Base-by-base conservation (phyloP, 345 rosid species). In the Hypericum androsaemum region DNA sequence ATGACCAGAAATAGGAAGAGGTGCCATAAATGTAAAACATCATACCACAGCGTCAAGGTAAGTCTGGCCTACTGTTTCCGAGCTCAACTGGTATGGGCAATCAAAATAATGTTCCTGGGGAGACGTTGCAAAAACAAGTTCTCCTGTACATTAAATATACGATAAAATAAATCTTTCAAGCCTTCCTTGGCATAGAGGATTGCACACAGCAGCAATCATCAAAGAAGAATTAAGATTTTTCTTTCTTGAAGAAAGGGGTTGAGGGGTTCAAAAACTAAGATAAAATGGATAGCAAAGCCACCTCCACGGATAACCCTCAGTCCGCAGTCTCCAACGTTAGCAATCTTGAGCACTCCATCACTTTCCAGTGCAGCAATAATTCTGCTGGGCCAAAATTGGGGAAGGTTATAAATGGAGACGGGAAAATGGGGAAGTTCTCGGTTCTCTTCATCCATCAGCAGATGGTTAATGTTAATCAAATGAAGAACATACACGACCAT, bases 101-200 rank as follows among this genome's bases (percentile, higher is more conserved):
- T 90, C 87, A 64, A 90, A 90, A 60, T 79, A 84, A 62, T 86
- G 94, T 54, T 89, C 94, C 63, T 89, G 95, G 7, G 84, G 87
- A 54, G 82, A 68, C 8, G 98, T 77, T 10, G 94, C 73, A 50
- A 77, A 84, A 37, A 77, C 69, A 12, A 84, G 63, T 50, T 50
- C 74, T 55, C 94, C 95, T 86, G 86, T n/a, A 59, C 51, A 16
- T 38, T 22, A 6, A 44, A 13, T 6, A 41, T 39, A 48, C n/a
- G 6, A 39, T 9, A 13, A 44, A 37, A 39, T 36, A 6, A 7
- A 35, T 42, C 39, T 8, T 22, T 1, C 32, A 22, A 1, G 32
- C 32, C 32, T 1, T 22, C 1, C 32, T 22, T 22, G 4, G 32
- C 32, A 22, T 22, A 22, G 32, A 22, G 32, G 32, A 22, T 22